Base-by-base conservation (phyloP, 768 basidiomycete genomes). In the Lactarius pseudohatsudake region DNA sequence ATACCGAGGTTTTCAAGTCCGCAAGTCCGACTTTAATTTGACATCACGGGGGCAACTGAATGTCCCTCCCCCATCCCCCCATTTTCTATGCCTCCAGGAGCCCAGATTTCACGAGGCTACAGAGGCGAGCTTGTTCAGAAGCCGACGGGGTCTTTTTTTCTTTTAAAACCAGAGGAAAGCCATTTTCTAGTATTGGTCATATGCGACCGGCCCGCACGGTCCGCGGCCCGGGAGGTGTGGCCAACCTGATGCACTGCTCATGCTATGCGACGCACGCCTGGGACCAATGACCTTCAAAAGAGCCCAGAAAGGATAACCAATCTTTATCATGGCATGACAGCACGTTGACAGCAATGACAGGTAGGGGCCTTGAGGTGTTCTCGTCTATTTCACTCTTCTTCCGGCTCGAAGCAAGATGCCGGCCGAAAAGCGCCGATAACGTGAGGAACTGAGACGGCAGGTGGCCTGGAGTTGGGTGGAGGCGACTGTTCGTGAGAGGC, bases 21-120 rank as follows among this genome's bases (percentile, higher is more conserved):
- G 65, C 8, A 62, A 54, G 53, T 56, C 55, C 55, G 55, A 32
- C 30, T 20, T 58, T 62, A 57, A 62, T 57, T 62, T 41, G 26
- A 38, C 28, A 40, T 62, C 56, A 43, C 40, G 34, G 47, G 22
- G 56, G 38, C n/a, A 66, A 58, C 47, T 26, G 15, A 57, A 56
- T 45, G 18, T n/a, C 30, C 18, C 26, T 22, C 22, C 56, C 61
- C 30, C 28, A 38, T 30, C 32, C 61, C 61, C 16, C n/a, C 28
- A 38, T 66, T 56, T 57, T 43, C 53, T 28, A 57, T 22, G 9
- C n/a, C 30, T 18, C 26, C 59, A 53, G 36, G 54, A 28, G 54
- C 40, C 55, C 26, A 38, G 56, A 43, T 28, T 62, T 26, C 22
- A 36, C 36, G n/a, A 57, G 36, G 55, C 18, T 16, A 22, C 30